Percentiles rank a stretch among this genome's conserved stretches.
These are phyloP conservation scores for Colletotrichum camelliae DNA, from an alignment of 2,329 filamentous ascomycete genomes.

Conservation along the genomic window DNA sequence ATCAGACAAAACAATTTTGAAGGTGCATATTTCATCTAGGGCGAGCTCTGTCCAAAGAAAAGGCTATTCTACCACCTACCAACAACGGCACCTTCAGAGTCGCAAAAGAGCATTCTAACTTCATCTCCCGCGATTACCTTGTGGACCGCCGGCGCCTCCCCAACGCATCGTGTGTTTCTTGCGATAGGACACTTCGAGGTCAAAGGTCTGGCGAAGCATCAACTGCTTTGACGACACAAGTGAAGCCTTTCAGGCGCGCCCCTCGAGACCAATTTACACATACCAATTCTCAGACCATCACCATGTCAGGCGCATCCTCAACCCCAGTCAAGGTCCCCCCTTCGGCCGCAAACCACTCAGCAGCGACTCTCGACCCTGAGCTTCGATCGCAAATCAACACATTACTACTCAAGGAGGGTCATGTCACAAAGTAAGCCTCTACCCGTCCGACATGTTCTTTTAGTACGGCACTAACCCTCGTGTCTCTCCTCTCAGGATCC, in stretches of 20 bases:
- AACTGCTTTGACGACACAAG: neutral
- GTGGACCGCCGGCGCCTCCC: neutral
- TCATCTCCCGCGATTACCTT: neutral
- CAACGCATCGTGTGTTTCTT: neutral
- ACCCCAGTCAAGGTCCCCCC: slow-evolving; percentile 67
- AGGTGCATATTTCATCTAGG: neutral
- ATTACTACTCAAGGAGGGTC: slow-evolving; percentile 61
- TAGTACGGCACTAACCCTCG: neutral
- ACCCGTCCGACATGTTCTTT: neutral
- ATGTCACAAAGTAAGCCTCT: slow-evolving; percentile 59
- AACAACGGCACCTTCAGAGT: neutral
- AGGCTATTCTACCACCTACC: neutral
- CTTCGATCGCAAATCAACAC: slow-evolving; percentile 68
- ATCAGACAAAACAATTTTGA: neutral
- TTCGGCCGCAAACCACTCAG: slow-evolving; percentile 63
- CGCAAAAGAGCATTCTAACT: neutral
- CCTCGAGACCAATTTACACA: neutral
- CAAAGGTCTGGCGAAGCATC: neutral
- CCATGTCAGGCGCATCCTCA: slow-evolving; percentile 50
- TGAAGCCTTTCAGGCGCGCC: neutral
- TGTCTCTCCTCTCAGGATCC: slow-evolving; percentile 52
- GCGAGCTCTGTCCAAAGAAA: neutral
- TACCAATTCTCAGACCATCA: slow-evolving; percentile 6
- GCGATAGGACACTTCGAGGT: neutral
- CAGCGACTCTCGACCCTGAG: slow-evolving; percentile 66